Evolutionary conservation across 805 yeast species (phyloP).

Genomic region (Pichia scutulata): DNA sequence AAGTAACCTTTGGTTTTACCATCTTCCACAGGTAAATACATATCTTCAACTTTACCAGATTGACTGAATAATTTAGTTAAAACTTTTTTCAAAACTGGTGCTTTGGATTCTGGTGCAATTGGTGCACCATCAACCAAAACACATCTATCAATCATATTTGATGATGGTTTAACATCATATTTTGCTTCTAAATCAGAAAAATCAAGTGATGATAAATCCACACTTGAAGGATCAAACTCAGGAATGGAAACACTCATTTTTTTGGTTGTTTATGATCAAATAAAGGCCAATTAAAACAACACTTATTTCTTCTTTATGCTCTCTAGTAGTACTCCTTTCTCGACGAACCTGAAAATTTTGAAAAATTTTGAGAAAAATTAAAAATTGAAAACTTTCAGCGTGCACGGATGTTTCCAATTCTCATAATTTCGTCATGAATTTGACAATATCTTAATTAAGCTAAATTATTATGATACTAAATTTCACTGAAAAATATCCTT

Average conservation of each 20-base stretch:
- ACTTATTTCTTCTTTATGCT: not conserved
- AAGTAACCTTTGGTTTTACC: slow-evolving; percentile 81
- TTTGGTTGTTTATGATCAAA: not conserved
- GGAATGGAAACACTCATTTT: slow-evolving; percentile 18
- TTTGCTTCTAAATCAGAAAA: slow-evolving; percentile 80
- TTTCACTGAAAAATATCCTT: not conserved
- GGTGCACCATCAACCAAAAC: slow-evolving; percentile 95
- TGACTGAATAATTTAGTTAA: slow-evolving; percentile 69
- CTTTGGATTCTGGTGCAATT: slow-evolving; percentile 84
- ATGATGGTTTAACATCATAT: slow-evolving; percentile 50
- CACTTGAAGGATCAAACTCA: slow-evolving; percentile 27
- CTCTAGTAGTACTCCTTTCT: not conserved
- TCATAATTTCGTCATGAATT: not conserved
- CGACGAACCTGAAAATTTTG: not conserved
- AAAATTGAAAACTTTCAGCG: not conserved
- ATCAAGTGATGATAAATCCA: slow-evolving; percentile 57
- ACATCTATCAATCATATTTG: slow-evolving; percentile 57
- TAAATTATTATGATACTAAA: no score
- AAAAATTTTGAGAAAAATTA: not conserved
- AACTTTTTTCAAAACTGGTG: slow-evolving; percentile 76
- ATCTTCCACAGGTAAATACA: slow-evolving; percentile 73
- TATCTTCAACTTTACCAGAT: slow-evolving; percentile 73
- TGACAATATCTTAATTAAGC: not conserved
- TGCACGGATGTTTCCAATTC: not conserved
- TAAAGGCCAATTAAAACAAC: not conserved